Base-by-base conservation (phyloP, 2,329 filamentous ascomycete genomes). In the Colletotrichum filicis region DNA sequence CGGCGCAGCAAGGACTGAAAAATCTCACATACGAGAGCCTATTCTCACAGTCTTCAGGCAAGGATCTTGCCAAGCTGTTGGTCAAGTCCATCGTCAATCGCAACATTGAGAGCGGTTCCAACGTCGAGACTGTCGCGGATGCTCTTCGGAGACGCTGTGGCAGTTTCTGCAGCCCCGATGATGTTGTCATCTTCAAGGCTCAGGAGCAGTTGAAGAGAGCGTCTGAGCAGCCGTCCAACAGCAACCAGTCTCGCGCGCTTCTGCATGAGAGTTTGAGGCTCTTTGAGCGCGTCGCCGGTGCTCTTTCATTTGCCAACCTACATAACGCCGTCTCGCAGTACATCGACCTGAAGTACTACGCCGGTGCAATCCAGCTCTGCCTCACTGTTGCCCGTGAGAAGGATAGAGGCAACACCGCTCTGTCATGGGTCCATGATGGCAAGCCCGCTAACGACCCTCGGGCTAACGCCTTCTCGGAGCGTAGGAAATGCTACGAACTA, bases 11-110 rank as follows among this genome's bases (percentile, higher is more conserved):
- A 75, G 89, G 91, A 72, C 91, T 97, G 65, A 89, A 90, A 71
- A 89, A 92, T 46, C 88, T 99, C 66, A 98, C 95, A 0, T 99
- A 94, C 79, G 95, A 98, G 81, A 90, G 91, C 58, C 90, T 99
- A 0, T 98, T 99, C 81, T 94, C 94, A 4, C 91, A 93, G 55
- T 83, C 88, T 6, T 88, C 91, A 22, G 97, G 97, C 37, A 95
- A 95, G 77, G 95, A 98, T 12, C 89, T 98, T 28, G 97, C 96
- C 3, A 98, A 98, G 82, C 90, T 98, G 68, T 87, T 99, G 1
- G 97, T 99, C 69, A 99, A 98, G 82, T 95, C 96, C 0, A 98
- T 99, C 79, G 97, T 99, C 67, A 98, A 98, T 82, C 92, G 95
- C 78, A 99, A 98, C 81, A 99, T 99, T 77, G 94, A 96, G 71